Conservation (phyloP, 2,329 filamentous ascomycete species). For the Sclerotinia minor region DNA sequence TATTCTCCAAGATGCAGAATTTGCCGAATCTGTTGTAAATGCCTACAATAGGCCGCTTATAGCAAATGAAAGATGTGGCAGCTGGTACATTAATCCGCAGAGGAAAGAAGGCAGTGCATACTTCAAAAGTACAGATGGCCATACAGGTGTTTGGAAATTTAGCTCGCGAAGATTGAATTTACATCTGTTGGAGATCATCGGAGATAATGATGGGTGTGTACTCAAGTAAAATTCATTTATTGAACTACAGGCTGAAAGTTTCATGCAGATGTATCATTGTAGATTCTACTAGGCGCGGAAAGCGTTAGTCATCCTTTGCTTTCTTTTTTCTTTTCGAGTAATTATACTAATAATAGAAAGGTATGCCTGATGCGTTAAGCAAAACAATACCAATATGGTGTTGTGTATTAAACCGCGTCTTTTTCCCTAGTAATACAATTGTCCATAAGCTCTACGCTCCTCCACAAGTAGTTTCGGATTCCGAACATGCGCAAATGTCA, state of each 20-base stretch:
- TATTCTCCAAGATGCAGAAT: conserved; percentile 73
- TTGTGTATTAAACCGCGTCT: conserved; percentile 74
- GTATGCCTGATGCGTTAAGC: conserved; percentile 90
- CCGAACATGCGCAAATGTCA: conserved; percentile 75
- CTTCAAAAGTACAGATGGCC: conserved; percentile 98
- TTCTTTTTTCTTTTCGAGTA: neutral
- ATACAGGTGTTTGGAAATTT: conserved; percentile 87
- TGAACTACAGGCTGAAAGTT: conserved; percentile 4
- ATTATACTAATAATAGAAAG: conserved; percentile 45
- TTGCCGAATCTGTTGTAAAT: conserved; percentile 63
- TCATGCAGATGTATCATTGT: conserved; percentile 70
- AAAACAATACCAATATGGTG: conserved; percentile 96
- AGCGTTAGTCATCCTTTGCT: conserved; percentile 54
- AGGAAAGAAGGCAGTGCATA: conserved; percentile 75
- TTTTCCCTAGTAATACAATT: conserved; percentile 62
- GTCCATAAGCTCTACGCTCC: conserved; percentile 66
- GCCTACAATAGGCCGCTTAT: conserved; percentile 67
- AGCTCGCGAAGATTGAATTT: conserved; percentile 82
- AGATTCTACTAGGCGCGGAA: conserved; percentile 89
- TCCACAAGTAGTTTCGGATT: conserved; percentile 68
- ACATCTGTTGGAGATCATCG: conserved; percentile 71
- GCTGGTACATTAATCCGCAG: conserved; percentile 80
- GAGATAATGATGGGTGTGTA: conserved; percentile 63
- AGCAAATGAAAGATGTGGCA: conserved; percentile 92
- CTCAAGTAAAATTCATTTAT: neutral